These are phyloP conservation scores for Cylindrodendrum hubeiense DNA, from an alignment of 2,329 filamentous ascomycete species.

Conservation along the genomic window DNA sequence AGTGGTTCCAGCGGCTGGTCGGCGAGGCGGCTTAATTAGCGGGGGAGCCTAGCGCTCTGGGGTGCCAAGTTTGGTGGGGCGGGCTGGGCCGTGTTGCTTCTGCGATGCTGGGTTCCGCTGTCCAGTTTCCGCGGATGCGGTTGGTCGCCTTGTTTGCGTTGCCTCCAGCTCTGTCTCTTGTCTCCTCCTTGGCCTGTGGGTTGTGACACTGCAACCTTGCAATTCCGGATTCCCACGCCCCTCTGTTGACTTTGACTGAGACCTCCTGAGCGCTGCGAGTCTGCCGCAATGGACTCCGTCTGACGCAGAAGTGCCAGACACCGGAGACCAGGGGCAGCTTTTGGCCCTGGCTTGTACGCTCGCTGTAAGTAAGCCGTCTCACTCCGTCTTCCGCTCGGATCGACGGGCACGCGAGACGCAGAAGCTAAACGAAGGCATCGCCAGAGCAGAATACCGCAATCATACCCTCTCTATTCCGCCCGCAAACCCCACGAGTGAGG, in stretches of 20 bases:
- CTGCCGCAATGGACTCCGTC: neutral
- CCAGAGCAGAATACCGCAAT: neutral
- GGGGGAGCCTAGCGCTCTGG: neutral
- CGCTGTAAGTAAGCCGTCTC: neutral
- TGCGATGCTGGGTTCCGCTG: conserved; percentile 11
- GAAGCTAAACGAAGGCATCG: neutral
- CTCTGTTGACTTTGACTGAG: neutral
- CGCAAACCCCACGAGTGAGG: conserved; percentile 3
- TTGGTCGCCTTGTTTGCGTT: conserved; percentile 9
- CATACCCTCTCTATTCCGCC: neutral
- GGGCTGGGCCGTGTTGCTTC: conserved; percentile 16
- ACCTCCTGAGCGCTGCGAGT: neutral
- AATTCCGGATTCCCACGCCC: neutral
- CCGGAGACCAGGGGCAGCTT: neutral
- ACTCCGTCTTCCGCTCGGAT: neutral
- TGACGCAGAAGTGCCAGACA: neutral
- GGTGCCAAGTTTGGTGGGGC: conserved; percentile 5
- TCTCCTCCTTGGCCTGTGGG: neutral
- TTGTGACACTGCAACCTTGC: neutral
- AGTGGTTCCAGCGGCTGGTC: neutral
- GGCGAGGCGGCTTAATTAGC: neutral
- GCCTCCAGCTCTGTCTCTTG: neutral
- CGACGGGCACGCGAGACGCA: neutral
- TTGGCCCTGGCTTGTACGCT: neutral
- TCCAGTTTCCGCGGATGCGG: conserved; percentile 2